Evolutionary conservation across 2,329 filamentous ascomycete genomes (phyloP).

Genomic region (Xylariaceae sp.): DNA sequence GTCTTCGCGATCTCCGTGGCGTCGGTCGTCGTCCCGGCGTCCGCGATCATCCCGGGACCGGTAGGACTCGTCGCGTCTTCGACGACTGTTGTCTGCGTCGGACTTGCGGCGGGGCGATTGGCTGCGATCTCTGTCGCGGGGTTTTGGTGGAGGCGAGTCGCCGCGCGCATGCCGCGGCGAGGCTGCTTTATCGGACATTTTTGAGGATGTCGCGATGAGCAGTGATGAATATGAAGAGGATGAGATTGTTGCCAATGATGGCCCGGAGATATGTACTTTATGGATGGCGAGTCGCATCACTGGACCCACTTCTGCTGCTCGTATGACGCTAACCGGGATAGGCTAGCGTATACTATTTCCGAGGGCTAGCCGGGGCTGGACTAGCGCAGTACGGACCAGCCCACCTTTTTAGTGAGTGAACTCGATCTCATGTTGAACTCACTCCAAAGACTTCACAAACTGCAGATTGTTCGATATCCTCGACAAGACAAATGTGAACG

Average conservation of each 20-base stretch:
- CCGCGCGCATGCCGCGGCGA: constrained; percentile 20
- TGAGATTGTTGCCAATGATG: neutral
- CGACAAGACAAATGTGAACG: too few relatives aligned
- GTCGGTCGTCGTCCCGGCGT: constrained; percentile 10
- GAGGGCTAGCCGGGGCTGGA: too few relatives aligned
- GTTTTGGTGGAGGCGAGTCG: constrained; percentile 24
- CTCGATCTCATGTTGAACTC: too few relatives aligned
- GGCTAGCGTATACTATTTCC: too few relatives aligned
- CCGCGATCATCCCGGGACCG: constrained; percentile 17
- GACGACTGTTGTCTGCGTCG: constrained; percentile 17
- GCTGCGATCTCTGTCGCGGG: constrained; percentile 26
- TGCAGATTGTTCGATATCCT: too few relatives aligned
- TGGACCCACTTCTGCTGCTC: too few relatives aligned
- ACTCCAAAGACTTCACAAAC: too few relatives aligned
- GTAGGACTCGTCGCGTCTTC: constrained; percentile 22
- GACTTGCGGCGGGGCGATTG: constrained; percentile 26
- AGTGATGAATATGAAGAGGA: neutral
- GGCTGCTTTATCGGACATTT: constrained; percentile 25
- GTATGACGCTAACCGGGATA: too few relatives aligned
- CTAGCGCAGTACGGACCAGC: too few relatives aligned
- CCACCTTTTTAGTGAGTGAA: too few relatives aligned
- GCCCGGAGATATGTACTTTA: too few relatives aligned
- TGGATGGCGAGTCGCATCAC: too few relatives aligned
- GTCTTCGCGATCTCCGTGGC: constrained; percentile 9
- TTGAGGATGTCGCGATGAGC: neutral